Conservation (phyloP, 495 filamentous ascomycete species). For the Penicillium canescens region DNA sequence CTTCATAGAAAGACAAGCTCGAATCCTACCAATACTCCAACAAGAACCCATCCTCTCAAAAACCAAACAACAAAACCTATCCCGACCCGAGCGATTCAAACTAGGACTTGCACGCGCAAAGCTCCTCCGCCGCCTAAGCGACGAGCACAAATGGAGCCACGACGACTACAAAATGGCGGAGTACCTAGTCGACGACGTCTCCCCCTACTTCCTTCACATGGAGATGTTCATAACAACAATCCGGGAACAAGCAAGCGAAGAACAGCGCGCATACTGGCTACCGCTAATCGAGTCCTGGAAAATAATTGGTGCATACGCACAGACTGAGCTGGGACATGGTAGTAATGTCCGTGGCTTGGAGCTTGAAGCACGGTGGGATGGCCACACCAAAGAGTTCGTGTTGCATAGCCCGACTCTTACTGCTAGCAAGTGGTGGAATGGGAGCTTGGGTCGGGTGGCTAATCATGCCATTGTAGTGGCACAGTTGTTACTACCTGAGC, state of each 20-base stretch:
- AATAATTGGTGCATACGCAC: conserved; percentile 48
- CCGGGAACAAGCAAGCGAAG: conserved; percentile 44
- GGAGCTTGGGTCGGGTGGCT: conserved; percentile 44
- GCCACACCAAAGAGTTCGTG: conserved; percentile 39
- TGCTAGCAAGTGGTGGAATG: conserved; percentile 55
- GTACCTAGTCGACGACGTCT: conserved; percentile 46
- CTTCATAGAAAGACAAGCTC: conserved; percentile 44
- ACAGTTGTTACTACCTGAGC: conserved; percentile 42
- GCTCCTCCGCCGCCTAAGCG: conserved; percentile 39
- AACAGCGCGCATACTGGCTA: conserved; percentile 44
- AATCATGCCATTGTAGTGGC: conserved; percentile 48
- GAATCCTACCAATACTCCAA: conserved; percentile 36
- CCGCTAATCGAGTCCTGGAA: conserved; percentile 43
- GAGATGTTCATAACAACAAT: conserved; percentile 41
- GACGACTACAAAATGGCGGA: conserved; percentile 46
- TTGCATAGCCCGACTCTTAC: conserved; percentile 49
- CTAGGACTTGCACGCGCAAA: conserved; percentile 49
- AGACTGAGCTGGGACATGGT: conserved; percentile 51
- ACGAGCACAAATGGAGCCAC: conserved; percentile 39
- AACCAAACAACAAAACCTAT: conserved; percentile 42
- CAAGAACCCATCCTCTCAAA: conserved; percentile 43
- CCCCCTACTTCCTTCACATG: conserved; percentile 41
- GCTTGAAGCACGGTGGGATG: conserved; percentile 44
- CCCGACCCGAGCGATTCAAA: conserved; percentile 46
- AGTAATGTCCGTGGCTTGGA: conserved; percentile 51